These are phyloP conservation scores for Kokia cookei DNA, from an alignment of 441 rosid genomes.

Conservation along the genomic window DNA sequence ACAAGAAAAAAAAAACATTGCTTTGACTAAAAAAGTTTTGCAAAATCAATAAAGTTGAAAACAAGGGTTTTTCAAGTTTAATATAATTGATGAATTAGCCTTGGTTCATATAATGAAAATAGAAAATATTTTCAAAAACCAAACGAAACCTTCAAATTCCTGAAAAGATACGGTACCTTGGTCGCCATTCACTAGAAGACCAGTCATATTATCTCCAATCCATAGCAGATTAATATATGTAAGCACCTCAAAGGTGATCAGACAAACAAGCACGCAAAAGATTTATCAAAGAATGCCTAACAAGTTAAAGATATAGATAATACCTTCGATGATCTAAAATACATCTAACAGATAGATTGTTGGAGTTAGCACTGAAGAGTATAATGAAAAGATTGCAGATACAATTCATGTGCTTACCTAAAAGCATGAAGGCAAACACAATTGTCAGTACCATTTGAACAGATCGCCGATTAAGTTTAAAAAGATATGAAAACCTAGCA, in stretches of 20 bases:
- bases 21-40: no score
- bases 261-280: background rate
- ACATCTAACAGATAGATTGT: background rate
- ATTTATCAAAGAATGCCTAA: background rate
- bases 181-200: no score
- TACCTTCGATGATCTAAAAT: background rate
- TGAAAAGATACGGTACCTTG: no score
- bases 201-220: no score
- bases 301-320: background rate
- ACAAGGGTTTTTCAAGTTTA: no score
- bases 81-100: no score
- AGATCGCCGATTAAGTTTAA: slow-evolving; percentile 17
- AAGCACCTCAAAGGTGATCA: background rate
- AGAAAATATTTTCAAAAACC: no score
- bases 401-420: slow-evolving; percentile 27
- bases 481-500: slow-evolving; percentile 19
- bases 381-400: background rate
- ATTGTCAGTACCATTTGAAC: slow-evolving; percentile 21
- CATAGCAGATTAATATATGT: no score
- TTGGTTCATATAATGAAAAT: no score
- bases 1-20: no score
- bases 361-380: background rate
- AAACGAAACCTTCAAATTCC: no score
- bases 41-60: no score
- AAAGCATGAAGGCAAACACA: slow-evolving; percentile 22